Conservation (phyloP, 768 basidiomycete species). For the Boletus vinaceobasis region DNA sequence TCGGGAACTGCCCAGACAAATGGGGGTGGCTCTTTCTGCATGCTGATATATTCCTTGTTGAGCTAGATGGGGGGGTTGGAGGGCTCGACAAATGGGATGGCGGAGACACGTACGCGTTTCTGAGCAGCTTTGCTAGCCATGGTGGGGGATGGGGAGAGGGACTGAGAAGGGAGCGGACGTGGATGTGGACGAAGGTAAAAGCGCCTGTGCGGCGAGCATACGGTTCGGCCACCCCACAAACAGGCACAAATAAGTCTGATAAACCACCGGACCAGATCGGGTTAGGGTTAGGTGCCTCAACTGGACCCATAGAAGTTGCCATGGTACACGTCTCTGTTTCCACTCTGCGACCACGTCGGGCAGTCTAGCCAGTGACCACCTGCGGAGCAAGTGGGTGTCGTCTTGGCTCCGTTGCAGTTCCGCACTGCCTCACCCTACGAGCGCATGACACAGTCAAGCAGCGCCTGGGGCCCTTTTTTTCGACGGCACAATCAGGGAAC, state of each 20-base stretch:
- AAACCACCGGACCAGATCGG: not conserved
- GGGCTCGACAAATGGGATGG: slow-evolving; percentile 7
- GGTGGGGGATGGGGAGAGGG: slow-evolving; percentile 2
- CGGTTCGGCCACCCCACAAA: slow-evolving; percentile 27
- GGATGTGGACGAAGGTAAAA: slow-evolving; percentile 22
- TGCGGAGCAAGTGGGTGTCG: not conserved
- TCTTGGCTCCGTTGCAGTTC: not conserved
- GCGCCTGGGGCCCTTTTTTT: not conserved
- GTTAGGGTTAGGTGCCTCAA: slow-evolving; percentile 20
- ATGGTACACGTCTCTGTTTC: not conserved
- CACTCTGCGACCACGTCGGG: not conserved
- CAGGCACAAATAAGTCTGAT: slow-evolving; percentile 16
- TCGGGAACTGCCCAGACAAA: slow-evolving; percentile 95
- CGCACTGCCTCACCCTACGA: slow-evolving; percentile 7
- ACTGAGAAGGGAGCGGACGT: slow-evolving; percentile 5
- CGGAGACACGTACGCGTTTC: slow-evolving; percentile 59
- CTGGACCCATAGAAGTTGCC: slow-evolving; percentile 6
- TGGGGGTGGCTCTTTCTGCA: slow-evolving; percentile 93
- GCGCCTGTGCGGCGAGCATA: slow-evolving; percentile 25
- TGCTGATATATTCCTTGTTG: slow-evolving; percentile 82
- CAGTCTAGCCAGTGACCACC: not conserved
- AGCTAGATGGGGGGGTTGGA: slow-evolving; percentile 43
- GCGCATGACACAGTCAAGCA: not conserved
- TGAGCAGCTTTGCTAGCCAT: slow-evolving; percentile 88
- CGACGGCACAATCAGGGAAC: not conserved